A percentile compares a stretch with the other conserved stretches of the same genome.
These are phyloP conservation scores for Penicillium canariense DNA, from an alignment of 495 filamentous ascomycete genomes.

Conservation along the genomic window DNA sequence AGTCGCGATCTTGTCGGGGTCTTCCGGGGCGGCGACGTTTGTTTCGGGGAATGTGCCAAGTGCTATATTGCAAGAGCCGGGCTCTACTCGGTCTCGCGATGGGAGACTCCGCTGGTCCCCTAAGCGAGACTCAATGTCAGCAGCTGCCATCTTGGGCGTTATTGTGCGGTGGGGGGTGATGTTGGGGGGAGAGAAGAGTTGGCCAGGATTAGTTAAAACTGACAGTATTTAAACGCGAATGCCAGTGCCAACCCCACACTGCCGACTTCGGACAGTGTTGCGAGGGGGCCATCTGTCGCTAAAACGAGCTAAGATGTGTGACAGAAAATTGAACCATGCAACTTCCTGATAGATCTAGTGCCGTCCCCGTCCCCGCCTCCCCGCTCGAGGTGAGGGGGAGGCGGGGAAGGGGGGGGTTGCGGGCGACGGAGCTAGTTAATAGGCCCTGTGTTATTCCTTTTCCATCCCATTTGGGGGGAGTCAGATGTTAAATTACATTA, in stretches of 20 bases:
- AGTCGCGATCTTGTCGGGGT: slow-evolving; percentile 47
- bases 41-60: slow-evolving; percentile 35
- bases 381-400: no score
- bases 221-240: neutral
- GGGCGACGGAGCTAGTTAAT: no score
- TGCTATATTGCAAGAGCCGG: slow-evolving; percentile 57
- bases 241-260: neutral
- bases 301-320: neutral
- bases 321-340: neutral
- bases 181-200: neutral
- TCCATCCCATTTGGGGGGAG: no score
- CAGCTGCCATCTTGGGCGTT: slow-evolving; percentile 10
- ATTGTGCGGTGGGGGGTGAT: neutral
- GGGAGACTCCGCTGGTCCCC: slow-evolving; percentile 14
- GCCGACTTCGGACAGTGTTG: neutral
- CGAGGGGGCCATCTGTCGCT: neutral
- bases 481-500: no score
- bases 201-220: neutral
- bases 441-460: no score
- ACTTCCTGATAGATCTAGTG: no score
- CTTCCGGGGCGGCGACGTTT: slow-evolving; percentile 28
- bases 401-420: no score
- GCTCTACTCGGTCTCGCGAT: slow-evolving; percentile 57
- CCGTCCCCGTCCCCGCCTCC: no score
- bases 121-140: slow-evolving; percentile 1